Evolutionary conservation across 2,329 filamentous ascomycete species (phyloP), one percentile per base, ranked within the genome.

Genomic region (Fusarium paranaense): DNA sequence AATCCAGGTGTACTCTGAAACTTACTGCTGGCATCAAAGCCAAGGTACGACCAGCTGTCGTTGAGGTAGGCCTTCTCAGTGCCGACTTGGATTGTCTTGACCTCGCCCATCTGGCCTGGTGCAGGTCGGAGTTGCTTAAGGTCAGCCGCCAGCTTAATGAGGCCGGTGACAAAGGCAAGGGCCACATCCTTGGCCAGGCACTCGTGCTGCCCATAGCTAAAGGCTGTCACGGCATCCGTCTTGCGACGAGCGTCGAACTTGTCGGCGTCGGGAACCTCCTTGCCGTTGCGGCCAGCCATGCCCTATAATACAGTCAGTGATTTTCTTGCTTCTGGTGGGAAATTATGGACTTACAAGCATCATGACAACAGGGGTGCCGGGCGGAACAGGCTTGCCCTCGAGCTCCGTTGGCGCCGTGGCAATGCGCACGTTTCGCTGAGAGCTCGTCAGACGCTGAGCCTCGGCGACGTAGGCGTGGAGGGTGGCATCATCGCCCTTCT

Each of bases 11-110:
- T 1, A 0, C 6, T 33, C 14, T 9, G 11, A 52, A 27, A 82
- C 84, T 83, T 83, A 87, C 86, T 86, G 69, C 82, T 86, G 2
- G 84, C 82, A 69, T 87, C 84, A 16, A 83, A 83, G 35, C 79
- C 79, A 18, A 87, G 81, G 56, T 83, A 84, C 1, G 85, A 86
- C 84, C 86, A 87, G 72, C 83, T 86, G 54, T 87, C 85, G 65
- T 86, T 86, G 22, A 87, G 81, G 64, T 86, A 87, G 10, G 80
- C 81, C 72, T 83, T 84, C 70, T 86, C 81, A 0, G 78, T 73
- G 11, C 80, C 82, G 18, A 85, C 78, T 0, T 72, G 75, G 73
- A 88, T 83, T 1, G 82, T 85, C 81, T 86, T 87, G 69, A 87
- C 82, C 56, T 78, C 64, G 1, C 86, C 86, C 82, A 86, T 86